A percentile compares a stretch with the other conserved stretches of the same genome.
Conservation (phyloP, 2,329 filamentous ascomycete species). For the Colletotrichum kahawae region DNA sequence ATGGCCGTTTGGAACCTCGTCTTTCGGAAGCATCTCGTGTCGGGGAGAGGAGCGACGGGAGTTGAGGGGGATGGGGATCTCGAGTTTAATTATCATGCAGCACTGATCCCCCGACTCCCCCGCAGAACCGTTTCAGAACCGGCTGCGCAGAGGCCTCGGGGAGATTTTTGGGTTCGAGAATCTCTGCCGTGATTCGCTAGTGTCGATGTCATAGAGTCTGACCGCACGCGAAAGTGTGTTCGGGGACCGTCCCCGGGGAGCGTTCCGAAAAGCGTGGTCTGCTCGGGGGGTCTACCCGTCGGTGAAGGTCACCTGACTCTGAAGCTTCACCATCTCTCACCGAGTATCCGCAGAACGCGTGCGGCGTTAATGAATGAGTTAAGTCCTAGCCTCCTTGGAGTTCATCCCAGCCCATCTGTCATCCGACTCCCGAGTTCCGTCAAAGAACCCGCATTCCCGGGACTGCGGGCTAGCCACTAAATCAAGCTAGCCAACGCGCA, state of each 20-base stretch:
- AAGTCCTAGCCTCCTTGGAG: not conserved
- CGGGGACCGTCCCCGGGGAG: conserved; percentile 5
- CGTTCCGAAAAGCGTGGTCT: not conserved
- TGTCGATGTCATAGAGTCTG: conserved; percentile 2
- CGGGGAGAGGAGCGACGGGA: conserved; percentile 12
- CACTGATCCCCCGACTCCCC: conserved; percentile 3
- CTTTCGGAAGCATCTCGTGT: conserved; percentile 4
- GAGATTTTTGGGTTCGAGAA: not conserved
- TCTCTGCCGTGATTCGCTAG: not conserved
- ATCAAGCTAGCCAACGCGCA: not conserved
- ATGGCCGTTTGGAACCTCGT: not conserved
- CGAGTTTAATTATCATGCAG: conserved; percentile 14
- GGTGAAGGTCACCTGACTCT: not conserved
- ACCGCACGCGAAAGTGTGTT: not conserved
- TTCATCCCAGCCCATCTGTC: not conserved
- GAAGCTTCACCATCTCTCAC: not conserved
- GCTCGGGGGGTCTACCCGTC: not conserved
- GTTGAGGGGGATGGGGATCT: not conserved
- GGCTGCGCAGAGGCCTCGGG: conserved; percentile 4
- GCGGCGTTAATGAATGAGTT: not conserved
- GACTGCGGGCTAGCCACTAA: not conserved
- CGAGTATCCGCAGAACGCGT: not conserved
- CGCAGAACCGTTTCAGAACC: conserved; percentile 16
- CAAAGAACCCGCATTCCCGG: not conserved
- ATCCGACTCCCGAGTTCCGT: conserved; percentile 20